Percentiles rank a stretch among this genome's conserved stretches.
Conservation (phyloP, 306 rosid genomes). For the Prosopis cineraria region DNA sequence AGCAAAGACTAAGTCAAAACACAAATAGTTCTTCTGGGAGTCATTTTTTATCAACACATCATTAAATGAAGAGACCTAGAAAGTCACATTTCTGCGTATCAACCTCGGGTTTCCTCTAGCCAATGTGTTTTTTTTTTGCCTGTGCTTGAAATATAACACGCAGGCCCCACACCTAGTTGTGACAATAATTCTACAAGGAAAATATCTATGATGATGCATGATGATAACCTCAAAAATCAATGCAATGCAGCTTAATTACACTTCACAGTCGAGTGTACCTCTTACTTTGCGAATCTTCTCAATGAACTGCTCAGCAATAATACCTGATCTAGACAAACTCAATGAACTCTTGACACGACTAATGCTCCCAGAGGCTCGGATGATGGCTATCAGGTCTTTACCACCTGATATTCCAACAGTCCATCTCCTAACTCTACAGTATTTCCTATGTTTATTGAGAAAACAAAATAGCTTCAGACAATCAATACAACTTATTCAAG, state of each 20-base stretch:
- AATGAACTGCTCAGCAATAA: slow-evolving; percentile 77
- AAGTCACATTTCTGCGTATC: neutral
- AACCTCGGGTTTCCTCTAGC: neutral
- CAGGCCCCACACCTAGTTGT: neutral
- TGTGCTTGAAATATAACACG: neutral
- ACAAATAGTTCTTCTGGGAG: neutral
- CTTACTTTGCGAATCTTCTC: slow-evolving; percentile 84
- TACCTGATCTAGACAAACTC: slow-evolving; percentile 67
- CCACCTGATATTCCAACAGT: slow-evolving; percentile 85
- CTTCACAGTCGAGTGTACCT: slow-evolving; percentile 52
- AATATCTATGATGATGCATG: slow-evolving; percentile 18
- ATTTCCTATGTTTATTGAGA: slow-evolving; percentile 56
- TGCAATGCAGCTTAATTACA: neutral
- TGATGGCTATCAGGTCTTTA: slow-evolving; percentile 76
- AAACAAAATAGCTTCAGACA: slow-evolving; percentile 11
- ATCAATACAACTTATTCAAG: slow-evolving; percentile 4
- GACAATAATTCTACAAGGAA: neutral
- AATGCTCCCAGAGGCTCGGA: slow-evolving; percentile 93
- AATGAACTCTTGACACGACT: slow-evolving; percentile 68
- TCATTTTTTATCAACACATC: neutral
- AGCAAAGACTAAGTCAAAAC: neutral
- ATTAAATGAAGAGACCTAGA: slow-evolving; percentile 15
- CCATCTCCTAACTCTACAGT: slow-evolving; percentile 71
- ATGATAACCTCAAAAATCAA: slow-evolving; percentile 17
- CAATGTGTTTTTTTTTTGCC: neutral